Evolutionary conservation across 1,139 yeast genomes (phyloP), one percentile per base, ranked within the genome.

Genomic region (Candida smagusa): DNA sequence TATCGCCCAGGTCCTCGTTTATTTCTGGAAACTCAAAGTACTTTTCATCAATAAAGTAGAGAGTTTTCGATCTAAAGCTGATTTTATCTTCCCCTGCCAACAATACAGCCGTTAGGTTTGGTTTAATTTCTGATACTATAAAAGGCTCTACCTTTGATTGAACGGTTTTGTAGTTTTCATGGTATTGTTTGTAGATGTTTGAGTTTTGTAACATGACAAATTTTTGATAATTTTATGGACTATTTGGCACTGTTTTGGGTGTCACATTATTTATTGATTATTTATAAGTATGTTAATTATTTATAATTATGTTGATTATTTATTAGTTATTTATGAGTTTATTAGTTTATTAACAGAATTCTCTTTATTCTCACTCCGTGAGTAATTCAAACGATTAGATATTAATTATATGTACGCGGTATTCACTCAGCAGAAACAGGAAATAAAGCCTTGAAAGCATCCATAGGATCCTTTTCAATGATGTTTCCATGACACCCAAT

Each of bases 51-150:
- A 68, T 53, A 31, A 66, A 57, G 42, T 61, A 69, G 22, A 63
- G 48, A n/a, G 70, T 54, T n/a, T 56, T 49, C 2, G 71, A 59
- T 39, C 75, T 50, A 43, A 52, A 64, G 28, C 54, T 52, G 25
- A 70, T 68, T 44, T 65, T 68, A 28, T 59, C 63, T 2, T 52
- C 49, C 1, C 75, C 75, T 4, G 42, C 44, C 32, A 69, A 52
- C 1, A 72, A 67, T 13, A 51, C 45, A 1, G 72, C 72, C 0
- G 74, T 69, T 28, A 70, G 53, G 35, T 56, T 60, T 1, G 74
- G 71, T 42, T 54, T 48, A 12, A 63, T 58, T 25, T 43, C 45
- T 5, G 23, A 35, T 19, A 41, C 24, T 24, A 40, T 35, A 33
- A 40, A 40, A 6, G 33, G 30, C 6, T 27, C 28, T 12, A 32